Percentiles rank a stretch among this genome's conserved stretches.
phyloP scores from a whole-genome alignment of 2,329 filamentous ascomycete species.

The Thelonectria olida region DNA sequence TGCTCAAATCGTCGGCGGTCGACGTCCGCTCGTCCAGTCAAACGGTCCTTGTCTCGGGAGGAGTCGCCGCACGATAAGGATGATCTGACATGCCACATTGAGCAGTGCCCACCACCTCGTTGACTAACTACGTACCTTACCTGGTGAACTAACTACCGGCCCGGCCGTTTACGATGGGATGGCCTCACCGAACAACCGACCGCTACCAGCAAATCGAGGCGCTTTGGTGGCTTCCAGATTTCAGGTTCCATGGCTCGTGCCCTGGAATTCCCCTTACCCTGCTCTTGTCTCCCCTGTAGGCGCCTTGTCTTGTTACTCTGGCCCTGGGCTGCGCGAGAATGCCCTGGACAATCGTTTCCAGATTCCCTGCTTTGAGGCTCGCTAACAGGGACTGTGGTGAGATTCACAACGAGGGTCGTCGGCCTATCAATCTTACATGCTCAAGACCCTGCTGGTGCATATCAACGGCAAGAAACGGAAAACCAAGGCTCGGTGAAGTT shows the following conservation, averaged over 20 bases:
- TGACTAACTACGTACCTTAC: too few species aligned
- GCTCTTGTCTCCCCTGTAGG: conserved; percentile 24
- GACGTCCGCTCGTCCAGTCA: conserved; percentile 18
- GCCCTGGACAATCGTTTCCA: conserved; percentile 9
- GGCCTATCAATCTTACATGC: conserved; percentile 10
- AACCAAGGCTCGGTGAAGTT: conserved; percentile 29
- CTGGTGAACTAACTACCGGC: conserved; percentile 39
- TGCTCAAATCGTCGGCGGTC: conserved; percentile 7
- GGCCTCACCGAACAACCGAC: conserved; percentile 14
- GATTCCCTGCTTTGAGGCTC: background rate
- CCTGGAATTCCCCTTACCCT: conserved; percentile 34
- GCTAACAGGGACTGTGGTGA: background rate
- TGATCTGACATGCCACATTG: conserved; percentile 40
- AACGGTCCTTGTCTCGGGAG: conserved; percentile 16
- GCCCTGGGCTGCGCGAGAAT: conserved; percentile 8
- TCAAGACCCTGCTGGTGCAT: conserved; percentile 5
- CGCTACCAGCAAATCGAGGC: conserved; percentile 10
- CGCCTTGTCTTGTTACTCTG: conserved; percentile 2
- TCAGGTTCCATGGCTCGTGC: conserved; percentile 28
- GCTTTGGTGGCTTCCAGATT: conserved; percentile 25
- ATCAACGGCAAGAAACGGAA: conserved; percentile 35
- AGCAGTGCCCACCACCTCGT: conserved; percentile 6
- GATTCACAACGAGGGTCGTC: background rate
- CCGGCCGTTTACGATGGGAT: conserved; percentile 22
- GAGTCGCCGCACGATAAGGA: conserved; percentile 37